Base-by-base conservation (phyloP, 192 early-diverging fungal species). In the Backusella mclennaniae region DNA sequence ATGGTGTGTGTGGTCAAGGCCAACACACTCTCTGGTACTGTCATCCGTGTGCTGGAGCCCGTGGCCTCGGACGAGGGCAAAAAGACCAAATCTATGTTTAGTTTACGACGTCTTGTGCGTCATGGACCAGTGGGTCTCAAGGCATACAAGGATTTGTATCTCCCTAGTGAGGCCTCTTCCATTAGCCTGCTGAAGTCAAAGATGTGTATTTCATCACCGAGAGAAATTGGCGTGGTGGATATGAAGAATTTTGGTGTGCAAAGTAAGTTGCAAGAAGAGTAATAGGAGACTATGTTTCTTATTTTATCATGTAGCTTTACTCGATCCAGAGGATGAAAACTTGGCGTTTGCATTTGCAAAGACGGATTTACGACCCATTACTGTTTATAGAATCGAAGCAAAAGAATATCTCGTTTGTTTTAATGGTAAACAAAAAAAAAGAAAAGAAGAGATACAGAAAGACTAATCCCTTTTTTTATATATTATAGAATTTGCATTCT, bases 201-300 rank as follows among this genome's bases (percentile, higher is more conserved):
- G 36, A 86, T 99, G 44, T 96, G 93, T 81, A 93, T 99, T 14
- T 96, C 95, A 17, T 96, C 95, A 79, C 85, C 88, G 38, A 94
- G 93, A 76, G 97, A 97, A 6, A 97, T 99, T 79, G 97, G 97
- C 75, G 87, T 99, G 49, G 93, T 99, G 3, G 94, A 98, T 79
- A 83, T 97, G 77, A 91, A 93, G 7, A 91, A 93, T 6, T 86
- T 96, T 69, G 91, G 94, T 35, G 95, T 95, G 2, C 95, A 96
- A 83, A 92, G 89, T 71, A 73, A 73, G 76, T 36, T 44, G 0
- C 4, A 29, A 35, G 2, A 1, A 14, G 26, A 67, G 6, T 33
- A 33, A 3, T 33, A 3, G 26, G 66, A 33, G 35, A 5, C 2
- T 49, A 0, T 6, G 6, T 53, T 67, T 17, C 21, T 67, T 14